Conservation (phyloP, 2,329 filamentous ascomycete genomes). For the Aspergillus unguis region DNA sequence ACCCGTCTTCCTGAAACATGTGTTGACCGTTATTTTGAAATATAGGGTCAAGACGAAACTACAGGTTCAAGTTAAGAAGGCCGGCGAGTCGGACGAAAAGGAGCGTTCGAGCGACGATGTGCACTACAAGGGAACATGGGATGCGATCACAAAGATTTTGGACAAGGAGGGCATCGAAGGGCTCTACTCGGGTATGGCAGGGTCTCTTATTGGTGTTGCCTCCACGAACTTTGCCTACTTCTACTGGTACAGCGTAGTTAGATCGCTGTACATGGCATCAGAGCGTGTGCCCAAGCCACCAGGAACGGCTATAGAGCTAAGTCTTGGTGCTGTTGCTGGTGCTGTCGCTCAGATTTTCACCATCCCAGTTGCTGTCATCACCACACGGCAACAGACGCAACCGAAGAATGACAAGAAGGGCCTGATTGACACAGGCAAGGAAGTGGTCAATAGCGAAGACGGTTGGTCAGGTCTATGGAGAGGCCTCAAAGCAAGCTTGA, state of each 20-base stretch:
- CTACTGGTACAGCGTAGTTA: conserved; percentile 94
- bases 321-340: conserved; percentile 80
- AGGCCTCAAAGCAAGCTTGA: conserved; percentile 90
- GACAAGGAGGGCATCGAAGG: conserved; percentile 75
- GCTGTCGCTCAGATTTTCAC: conserved; percentile 93
- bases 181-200: conserved; percentile 84
- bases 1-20: neutral
- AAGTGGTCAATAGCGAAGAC: conserved; percentile 87
- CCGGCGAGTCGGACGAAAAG: conserved; percentile 45
- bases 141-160: conserved; percentile 82
- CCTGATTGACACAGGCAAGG: conserved; percentile 78
- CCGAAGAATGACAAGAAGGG: conserved; percentile 79
- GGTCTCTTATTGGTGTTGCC: conserved; percentile 83
- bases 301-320: conserved; percentile 76
- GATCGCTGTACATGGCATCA: conserved; percentile 68
- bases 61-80: conserved; percentile 83
- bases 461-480: conserved; percentile 88
- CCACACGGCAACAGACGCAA: conserved; percentile 93
- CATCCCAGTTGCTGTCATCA: conserved; percentile 92
- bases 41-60: conserved; percentile 91
- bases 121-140: conserved; percentile 83
- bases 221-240: conserved; percentile 99
- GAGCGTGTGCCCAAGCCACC: conserved; percentile 61
- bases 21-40: conserved; percentile 18
- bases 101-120: conserved; percentile 49